Conservation (phyloP, 345 rosid species). For the Bretschneidera sinensis region DNA sequence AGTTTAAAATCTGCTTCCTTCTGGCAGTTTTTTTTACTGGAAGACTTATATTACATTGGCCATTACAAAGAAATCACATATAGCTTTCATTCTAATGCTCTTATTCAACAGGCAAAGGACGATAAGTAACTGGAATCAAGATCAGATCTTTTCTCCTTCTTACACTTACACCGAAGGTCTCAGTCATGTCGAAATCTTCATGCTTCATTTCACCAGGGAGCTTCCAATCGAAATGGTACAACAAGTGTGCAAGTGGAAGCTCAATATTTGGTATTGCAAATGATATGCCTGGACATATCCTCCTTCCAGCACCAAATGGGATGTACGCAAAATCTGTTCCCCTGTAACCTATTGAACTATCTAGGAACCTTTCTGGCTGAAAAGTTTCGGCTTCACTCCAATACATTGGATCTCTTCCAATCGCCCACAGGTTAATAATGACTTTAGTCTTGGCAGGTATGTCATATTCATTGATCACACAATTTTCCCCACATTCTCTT, state of each 20-base stretch:
- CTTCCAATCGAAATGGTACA: slow-evolving; percentile 45
- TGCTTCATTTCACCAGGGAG: slow-evolving; percentile 21
- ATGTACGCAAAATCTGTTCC: slow-evolving; percentile 18
- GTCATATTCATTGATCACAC: slow-evolving; percentile 19
- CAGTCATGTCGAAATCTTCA: slow-evolving; percentile 38
- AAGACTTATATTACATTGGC: too few species aligned
- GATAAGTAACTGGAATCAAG: slow-evolving; percentile 11
- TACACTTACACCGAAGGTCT: slow-evolving; percentile 21
- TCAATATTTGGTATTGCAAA: slow-evolving; percentile 16
- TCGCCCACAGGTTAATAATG: slow-evolving; percentile 31
- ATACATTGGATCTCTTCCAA: slow-evolving; percentile 27
- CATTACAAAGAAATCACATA: too few species aligned
- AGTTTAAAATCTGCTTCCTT: too few species aligned
- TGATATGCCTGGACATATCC: slow-evolving; percentile 26
- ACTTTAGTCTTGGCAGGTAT: slow-evolving; percentile 23
- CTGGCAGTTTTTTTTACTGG: too few species aligned
- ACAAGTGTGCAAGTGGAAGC: slow-evolving; percentile 22
- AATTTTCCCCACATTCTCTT: slow-evolving; percentile 10
- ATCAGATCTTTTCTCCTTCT: slow-evolving; percentile 17
- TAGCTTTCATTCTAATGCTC: too few species aligned
- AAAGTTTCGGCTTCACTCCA: slow-evolving; percentile 34
- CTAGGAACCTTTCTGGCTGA: slow-evolving; percentile 24
- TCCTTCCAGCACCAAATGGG: slow-evolving; percentile 31
- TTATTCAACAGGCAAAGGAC: background rate
- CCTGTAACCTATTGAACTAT: slow-evolving; percentile 12